Percentiles rank a stretch among this genome's conserved stretches.
Evolutionary conservation across 2,329 filamentous ascomycete species (phyloP).

Genomic region (Ambrosiella beaveri): DNA sequence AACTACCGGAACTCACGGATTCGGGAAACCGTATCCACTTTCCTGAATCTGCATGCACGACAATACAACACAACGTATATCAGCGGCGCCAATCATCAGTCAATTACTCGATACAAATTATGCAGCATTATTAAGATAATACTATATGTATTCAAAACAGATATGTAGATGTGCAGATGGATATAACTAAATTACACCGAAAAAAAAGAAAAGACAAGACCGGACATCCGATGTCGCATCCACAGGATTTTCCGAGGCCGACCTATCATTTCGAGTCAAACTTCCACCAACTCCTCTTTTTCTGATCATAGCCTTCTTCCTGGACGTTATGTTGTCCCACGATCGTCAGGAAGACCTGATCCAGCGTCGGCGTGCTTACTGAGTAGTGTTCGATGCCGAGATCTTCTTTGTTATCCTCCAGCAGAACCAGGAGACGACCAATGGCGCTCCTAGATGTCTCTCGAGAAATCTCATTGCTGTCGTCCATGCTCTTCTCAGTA

Average conservation of each 20-base stretch:
- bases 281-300: slow-evolving; percentile 12
- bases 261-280: neutral
- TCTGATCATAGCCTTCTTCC: slow-evolving; percentile 45
- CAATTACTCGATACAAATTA: too few species aligned
- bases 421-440: slow-evolving; percentile 48
- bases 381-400: slow-evolving; percentile 74
- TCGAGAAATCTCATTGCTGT: slow-evolving; percentile 13
- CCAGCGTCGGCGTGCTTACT: slow-evolving; percentile 70
- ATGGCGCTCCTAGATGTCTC: slow-evolving; percentile 34
- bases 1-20: too few species aligned
- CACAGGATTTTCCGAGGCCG: neutral
- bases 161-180: neutral
- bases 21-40: too few species aligned
- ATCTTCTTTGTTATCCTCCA: slow-evolving; percentile 52
- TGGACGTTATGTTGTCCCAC: slow-evolving; percentile 63
- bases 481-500: neutral
- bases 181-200: neutral
- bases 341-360: slow-evolving; percentile 79
- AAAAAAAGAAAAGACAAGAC: slow-evolving; percentile 1
- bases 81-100: too few species aligned
- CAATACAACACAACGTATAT: too few species aligned
- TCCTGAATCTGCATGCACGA: too few species aligned
- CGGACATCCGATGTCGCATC: neutral
- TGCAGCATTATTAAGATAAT: neutral
- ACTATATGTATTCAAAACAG: neutral